Evolutionary conservation across 495 filamentous ascomycete genomes (phyloP).

Genomic region (Pseudoneurospora amorphoporcata): DNA sequence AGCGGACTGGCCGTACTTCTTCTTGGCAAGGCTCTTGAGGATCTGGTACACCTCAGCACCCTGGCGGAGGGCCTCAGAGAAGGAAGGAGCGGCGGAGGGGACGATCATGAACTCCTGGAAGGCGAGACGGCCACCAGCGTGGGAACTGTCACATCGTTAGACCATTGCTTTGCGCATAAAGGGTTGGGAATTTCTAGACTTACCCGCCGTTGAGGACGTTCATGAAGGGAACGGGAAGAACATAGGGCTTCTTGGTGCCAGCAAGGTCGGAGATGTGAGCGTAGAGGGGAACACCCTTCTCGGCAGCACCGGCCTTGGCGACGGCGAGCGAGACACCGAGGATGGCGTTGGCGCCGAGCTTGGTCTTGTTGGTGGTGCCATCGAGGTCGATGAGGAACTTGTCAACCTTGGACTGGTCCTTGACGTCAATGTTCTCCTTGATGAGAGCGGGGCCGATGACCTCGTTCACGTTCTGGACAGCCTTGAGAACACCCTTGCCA

Average conservation of each 20-base stretch:
- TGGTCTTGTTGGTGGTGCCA: conserved; percentile 93
- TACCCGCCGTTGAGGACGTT: conserved; percentile 97
- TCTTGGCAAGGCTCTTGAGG: conserved; percentile 95
- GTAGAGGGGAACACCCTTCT: conserved; percentile 97
- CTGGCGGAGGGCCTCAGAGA: conserved; percentile 92
- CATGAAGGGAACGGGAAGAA: conserved; percentile 98
- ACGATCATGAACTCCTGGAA: conserved; percentile 99
- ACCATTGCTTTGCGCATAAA: neutral
- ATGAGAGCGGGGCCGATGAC: conserved; percentile 86
- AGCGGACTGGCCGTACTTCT: conserved; percentile 98
- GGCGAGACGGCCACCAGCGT: conserved; percentile 95
- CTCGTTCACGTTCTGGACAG: conserved; percentile 92
- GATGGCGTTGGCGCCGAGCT: conserved; percentile 97
- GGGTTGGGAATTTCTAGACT: conserved; percentile 3
- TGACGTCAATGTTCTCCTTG: conserved; percentile 87
- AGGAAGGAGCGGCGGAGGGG: conserved; percentile 69
- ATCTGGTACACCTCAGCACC: conserved; percentile 96
- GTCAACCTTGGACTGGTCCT: conserved; percentile 91
- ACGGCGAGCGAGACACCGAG: conserved; percentile 92
- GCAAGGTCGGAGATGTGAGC: conserved; percentile 97
- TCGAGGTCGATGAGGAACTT: conserved; percentile 93
- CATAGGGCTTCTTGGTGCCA: conserved; percentile 99
- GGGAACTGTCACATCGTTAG: conserved; percentile 50
- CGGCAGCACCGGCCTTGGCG: conserved; percentile 95
- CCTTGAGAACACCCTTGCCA: conserved; percentile 94